Percentiles rank a stretch among this genome's conserved stretches.
phyloP scores from a whole-genome alignment of 2,329 filamentous ascomycete genomes.

The Alternaria longipes region DNA sequence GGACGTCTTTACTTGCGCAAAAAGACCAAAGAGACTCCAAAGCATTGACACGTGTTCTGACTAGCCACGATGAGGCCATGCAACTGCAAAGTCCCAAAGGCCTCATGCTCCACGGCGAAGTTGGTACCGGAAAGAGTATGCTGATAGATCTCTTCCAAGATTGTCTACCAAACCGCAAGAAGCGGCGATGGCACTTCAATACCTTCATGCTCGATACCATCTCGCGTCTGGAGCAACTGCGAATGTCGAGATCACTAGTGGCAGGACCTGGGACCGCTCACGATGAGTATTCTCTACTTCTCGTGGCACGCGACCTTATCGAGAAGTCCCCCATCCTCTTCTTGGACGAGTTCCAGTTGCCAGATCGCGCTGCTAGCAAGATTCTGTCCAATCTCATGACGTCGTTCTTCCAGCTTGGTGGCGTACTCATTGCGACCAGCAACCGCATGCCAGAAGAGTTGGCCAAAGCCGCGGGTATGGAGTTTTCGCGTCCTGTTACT shows the following conservation, averaged over 20 bases:
- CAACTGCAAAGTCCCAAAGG: conserved; percentile 76
- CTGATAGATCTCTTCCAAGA: conserved; percentile 84
- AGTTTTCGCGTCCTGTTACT: conserved; percentile 67
- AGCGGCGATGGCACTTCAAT: conserved; percentile 83
- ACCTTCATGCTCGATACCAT: conserved; percentile 85
- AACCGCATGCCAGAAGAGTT: conserved; percentile 87
- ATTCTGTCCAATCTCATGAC: conserved; percentile 82
- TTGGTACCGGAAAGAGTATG: conserved; percentile 86
- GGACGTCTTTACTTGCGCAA: conserved; percentile 63
- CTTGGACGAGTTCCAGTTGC: conserved; percentile 84
- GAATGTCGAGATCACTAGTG: conserved; percentile 52
- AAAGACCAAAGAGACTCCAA: conserved; percentile 64
- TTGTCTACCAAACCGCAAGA: conserved; percentile 75
- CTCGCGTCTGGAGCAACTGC: conserved; percentile 73
- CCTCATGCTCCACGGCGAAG: conserved; percentile 80
- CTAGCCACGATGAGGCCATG: conserved; percentile 75
- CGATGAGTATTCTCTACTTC: conserved; percentile 74
- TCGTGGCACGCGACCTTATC: conserved; percentile 78
- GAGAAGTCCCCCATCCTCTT: conserved; percentile 80
- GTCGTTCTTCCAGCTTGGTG: conserved; percentile 81
- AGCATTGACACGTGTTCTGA: conserved; percentile 74
- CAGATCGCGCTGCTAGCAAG: conserved; percentile 79
- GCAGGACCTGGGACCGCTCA: conserved; percentile 30
- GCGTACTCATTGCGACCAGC: conserved; percentile 80
- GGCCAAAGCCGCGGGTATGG: conserved; percentile 75